Percentiles rank a stretch among this genome's conserved stretches.
phyloP scores from a whole-genome alignment of 2,329 filamentous ascomycete genomes.

The Hypoxylon sp. region DNA sequence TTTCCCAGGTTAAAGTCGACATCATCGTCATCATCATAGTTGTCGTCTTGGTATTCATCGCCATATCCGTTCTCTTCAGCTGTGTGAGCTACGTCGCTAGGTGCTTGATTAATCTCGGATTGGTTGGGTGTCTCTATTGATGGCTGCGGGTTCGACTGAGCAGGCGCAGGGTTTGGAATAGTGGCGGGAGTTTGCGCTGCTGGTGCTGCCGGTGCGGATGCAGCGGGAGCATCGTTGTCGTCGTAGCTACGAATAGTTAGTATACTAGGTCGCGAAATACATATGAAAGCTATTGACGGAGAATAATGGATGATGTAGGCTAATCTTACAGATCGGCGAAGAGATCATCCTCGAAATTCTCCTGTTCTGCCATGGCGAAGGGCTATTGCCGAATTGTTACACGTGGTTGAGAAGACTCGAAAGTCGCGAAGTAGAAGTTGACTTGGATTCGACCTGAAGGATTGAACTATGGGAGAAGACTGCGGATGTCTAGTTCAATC shows the following conservation, averaged over 20 bases:
- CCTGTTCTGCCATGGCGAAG: constrained; percentile 79
- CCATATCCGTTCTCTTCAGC: constrained; percentile 55
- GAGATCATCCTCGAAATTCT: constrained; percentile 92
- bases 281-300: background rate
- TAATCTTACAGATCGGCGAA: constrained; percentile 90
- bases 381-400: constrained; percentile 1
- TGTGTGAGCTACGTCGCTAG: constrained; percentile 50
- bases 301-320: background rate
- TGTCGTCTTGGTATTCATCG: constrained; percentile 61
- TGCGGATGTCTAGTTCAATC: constrained; percentile 25
- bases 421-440: constrained; percentile 17
- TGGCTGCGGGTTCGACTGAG: constrained; percentile 44
- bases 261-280: constrained; percentile 10
- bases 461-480: constrained; percentile 12
- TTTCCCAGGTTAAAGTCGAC: constrained; percentile 72
- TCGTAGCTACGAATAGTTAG: constrained; percentile 69
- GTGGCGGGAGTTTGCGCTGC: constrained; percentile 41
- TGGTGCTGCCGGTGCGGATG: constrained; percentile 49
- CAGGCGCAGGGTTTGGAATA: constrained; percentile 46
- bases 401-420: constrained; percentile 31
- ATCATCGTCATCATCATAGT: constrained; percentile 69
- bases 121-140: constrained; percentile 55
- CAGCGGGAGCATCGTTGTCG: constrained; percentile 70
- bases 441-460: constrained; percentile 34
- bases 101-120: constrained; percentile 53